Base-by-base conservation (phyloP, 768 basidiomycete genomes). In the Thelephora ganbajun region DNA sequence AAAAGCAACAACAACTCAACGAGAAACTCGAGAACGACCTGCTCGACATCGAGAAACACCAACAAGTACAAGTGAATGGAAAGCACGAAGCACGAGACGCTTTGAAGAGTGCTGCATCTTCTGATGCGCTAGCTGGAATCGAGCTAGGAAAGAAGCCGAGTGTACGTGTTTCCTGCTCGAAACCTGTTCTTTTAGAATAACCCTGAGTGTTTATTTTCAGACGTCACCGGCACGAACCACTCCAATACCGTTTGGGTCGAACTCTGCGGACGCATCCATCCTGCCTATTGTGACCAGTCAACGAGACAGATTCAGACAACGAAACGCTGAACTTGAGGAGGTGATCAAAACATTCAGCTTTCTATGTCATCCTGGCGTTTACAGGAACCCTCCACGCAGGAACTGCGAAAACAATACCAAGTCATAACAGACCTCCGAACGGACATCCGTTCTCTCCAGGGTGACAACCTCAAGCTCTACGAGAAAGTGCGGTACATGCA, bases 401-500 rank as follows among this genome's bases (percentile, higher is more conserved):
- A 99, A 67, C 76, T 98, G 3, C 83, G 92, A 43, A 92, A 87
- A 55, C 96, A 98, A 64, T 94, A 86, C 69, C 89, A 92, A 51
- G 76, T 82, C 49, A 93, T 98, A 50, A 90, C 91, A 0, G 93
- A 96, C 57, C 70, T 98, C n/a, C 82, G 93, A 14, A 67, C 80
- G 20, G 96, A 98, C 65, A 80, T 92, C 65, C 91, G 93, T 43
- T n/a, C 77, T 47, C 72, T 99, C 35, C 94, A 98, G 64, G 73
- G 81, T 1, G 96, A 98, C 64, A 99, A 98, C 61, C 76, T 99
- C 41, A 98, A 99, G 63, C 69, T 98, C 50, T 98, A 98, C 64
- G 96, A 98, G 65, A 99, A 98, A 69, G 93, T 98, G 45, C 80
- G 93, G 51, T 98, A 98, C 61, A 96, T 97, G 82, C 93, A 98